phyloP scores from a whole-genome alignment of 306 rosid genomes.

The Heteromeles arbutifolia region DNA sequence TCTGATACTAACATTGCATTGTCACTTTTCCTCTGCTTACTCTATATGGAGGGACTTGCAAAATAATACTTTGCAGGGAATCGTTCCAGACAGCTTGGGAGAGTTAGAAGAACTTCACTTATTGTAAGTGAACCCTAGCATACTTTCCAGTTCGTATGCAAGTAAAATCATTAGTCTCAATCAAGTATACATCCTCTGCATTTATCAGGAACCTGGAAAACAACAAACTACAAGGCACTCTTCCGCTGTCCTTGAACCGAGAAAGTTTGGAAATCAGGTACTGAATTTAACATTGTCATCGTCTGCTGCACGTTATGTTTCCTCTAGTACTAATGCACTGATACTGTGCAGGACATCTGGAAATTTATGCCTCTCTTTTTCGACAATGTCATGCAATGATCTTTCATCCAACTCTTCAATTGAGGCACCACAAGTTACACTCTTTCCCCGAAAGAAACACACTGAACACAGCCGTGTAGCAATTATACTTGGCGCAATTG shows the following conservation, averaged over 20 bases:
- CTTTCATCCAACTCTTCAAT: conserved; percentile 50
- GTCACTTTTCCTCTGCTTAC: background rate
- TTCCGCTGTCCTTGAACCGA: conserved; percentile 69
- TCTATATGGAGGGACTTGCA: conserved; percentile 63
- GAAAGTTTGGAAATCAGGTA: conserved; percentile 73
- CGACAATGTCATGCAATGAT: conserved; percentile 51
- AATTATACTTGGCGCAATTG: conserved; percentile 44
- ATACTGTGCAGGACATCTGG: conserved; percentile 63
- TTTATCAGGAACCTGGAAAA: conserved; percentile 70
- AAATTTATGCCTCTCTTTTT: conserved; percentile 69
- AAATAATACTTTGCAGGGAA: conserved; percentile 60
- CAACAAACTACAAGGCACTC: conserved; percentile 74
- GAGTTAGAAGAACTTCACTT: conserved; percentile 71
- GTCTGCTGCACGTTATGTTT: background rate
- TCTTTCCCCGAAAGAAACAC: conserved; percentile 42
- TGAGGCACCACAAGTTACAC: conserved; percentile 73
- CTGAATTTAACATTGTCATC: background rate
- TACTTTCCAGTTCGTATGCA: background rate
- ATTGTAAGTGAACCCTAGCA: conserved; percentile 40
- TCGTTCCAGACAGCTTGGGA: conserved; percentile 84
- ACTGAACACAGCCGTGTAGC: conserved; percentile 30
- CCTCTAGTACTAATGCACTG: conserved; percentile 13
- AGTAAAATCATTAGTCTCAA: background rate
- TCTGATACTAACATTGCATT: conserved; percentile 9
- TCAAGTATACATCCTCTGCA: conserved; percentile 1